Percentiles rank a stretch among this genome's conserved stretches.
phyloP scores from a whole-genome alignment of 1,284 basidiomycete species.

The Moesziomyces antarcticus region DNA sequence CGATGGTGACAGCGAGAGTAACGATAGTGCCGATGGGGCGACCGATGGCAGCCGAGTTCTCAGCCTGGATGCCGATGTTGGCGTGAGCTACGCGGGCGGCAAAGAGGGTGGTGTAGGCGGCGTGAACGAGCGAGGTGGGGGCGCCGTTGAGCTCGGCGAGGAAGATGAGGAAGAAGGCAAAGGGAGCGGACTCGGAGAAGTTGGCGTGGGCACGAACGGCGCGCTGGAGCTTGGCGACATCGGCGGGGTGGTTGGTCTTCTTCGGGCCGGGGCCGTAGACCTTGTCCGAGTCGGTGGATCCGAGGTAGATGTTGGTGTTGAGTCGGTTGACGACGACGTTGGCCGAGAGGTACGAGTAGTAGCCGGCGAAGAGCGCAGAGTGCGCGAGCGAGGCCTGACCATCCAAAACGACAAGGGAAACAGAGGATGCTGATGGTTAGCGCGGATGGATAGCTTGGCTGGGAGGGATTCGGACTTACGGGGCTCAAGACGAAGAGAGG shows the following conservation, averaged over 20 bases:
- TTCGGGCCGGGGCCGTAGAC: slow-evolving; percentile 29
- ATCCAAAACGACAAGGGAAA: slow-evolving; percentile 5
- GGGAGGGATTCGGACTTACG: slow-evolving; percentile 18
- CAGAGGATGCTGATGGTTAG: slow-evolving; percentile 6
- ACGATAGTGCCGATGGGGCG: slow-evolving; percentile 53
- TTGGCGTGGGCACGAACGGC: slow-evolving; percentile 64
- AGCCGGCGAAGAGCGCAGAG: slow-evolving; percentile 66
- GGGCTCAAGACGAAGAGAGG: slow-evolving; percentile 67
- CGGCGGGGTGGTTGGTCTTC: slow-evolving; percentile 30
- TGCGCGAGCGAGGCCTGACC: slow-evolving; percentile 65
- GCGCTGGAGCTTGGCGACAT: slow-evolving; percentile 53
- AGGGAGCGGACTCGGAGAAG: slow-evolving; percentile 62
- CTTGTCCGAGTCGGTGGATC: slow-evolving; percentile 36
- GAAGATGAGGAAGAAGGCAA: slow-evolving; percentile 66
- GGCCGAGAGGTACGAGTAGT: slow-evolving; percentile 61
- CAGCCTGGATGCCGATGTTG: slow-evolving; percentile 49
- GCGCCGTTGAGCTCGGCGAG: slow-evolving; percentile 68
- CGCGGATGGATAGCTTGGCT: too few relatives aligned
- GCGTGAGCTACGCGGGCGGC: slow-evolving; percentile 58
- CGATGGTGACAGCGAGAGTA: slow-evolving; percentile 55
- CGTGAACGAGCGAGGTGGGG: slow-evolving; percentile 65
- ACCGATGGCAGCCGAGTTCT: slow-evolving; percentile 22
- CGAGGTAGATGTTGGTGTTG: slow-evolving; percentile 58
- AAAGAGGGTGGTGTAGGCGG: slow-evolving; percentile 64
- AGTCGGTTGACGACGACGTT: slow-evolving; percentile 57